These are phyloP conservation scores for Neurospora sp. DNA, from an alignment of 495 filamentous ascomycete genomes.

Conservation along the genomic window DNA sequence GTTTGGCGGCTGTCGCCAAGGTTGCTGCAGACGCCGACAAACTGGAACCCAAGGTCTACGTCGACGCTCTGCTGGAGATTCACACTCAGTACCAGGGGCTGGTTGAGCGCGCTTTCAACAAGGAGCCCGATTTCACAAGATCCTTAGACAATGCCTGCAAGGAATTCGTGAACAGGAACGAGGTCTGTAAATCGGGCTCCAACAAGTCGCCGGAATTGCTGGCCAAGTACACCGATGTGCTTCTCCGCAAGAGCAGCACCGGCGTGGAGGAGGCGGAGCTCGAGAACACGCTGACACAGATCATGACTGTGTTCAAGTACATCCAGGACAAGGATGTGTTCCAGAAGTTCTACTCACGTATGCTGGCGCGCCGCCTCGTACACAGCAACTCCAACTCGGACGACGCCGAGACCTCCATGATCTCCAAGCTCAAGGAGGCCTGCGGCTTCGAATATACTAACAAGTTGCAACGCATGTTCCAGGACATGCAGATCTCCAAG, in stretches of 20 bases:
- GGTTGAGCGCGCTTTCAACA: conserved; percentile 85
- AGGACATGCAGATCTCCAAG: conserved; percentile 97
- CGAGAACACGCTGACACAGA: conserved; percentile 81
- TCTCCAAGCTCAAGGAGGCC: conserved; percentile 96
- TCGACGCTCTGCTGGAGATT: conserved; percentile 87
- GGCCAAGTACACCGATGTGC: conserved; percentile 89
- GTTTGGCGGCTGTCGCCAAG: conserved; percentile 80
- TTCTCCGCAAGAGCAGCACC: conserved; percentile 87
- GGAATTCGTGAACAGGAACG: conserved; percentile 95
- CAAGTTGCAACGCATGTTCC: conserved; percentile 99
- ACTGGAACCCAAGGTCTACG: conserved; percentile 92
- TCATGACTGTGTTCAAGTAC: conserved; percentile 99
- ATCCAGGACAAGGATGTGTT: conserved; percentile 99
- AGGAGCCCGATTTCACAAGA: conserved; percentile 93
- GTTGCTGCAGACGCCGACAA: conserved; percentile 80
- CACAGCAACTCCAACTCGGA: conserved; percentile 90
- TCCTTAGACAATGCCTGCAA: conserved; percentile 95
- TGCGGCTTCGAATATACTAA: conserved; percentile 99
- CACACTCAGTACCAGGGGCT: conserved; percentile 87
- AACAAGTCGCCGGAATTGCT: conserved; percentile 90
- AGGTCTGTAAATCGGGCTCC: conserved; percentile 83
- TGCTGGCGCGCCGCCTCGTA: conserved; percentile 89
- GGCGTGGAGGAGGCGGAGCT: conserved; percentile 87
- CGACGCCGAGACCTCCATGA: conserved; percentile 98
- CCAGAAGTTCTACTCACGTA: conserved; percentile 98